Evolutionary conservation across 139 green algal species (phyloP).

Genomic region (Zygnema circumcarinatum): DNA sequence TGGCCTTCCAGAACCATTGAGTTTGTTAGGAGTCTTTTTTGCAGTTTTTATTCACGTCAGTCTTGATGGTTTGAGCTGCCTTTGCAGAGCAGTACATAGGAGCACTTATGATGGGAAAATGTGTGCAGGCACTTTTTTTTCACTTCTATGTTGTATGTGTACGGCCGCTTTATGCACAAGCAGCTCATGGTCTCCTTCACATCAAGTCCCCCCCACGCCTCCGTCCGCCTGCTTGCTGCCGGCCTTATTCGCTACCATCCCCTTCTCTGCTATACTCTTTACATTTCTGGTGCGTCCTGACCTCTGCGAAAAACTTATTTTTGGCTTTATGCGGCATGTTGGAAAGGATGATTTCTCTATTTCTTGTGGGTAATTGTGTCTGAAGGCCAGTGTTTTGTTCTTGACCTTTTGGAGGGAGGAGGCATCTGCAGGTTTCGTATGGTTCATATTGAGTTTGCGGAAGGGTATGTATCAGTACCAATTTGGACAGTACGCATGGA

Average conservation of each 20-base stretch:
- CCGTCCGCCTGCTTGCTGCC: slow-evolving; percentile 67
- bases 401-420: not conserved
- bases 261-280: slow-evolving; percentile 81
- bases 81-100: too few relatives aligned
- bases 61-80: too few relatives aligned
- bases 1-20: too few relatives aligned
- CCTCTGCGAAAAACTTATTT: too few relatives aligned
- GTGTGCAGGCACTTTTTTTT: slow-evolving; percentile 89
- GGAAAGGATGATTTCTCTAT: too few relatives aligned
- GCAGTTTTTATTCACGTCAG: too few relatives aligned
- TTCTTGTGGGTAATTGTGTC: too few relatives aligned
- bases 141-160: slow-evolving; percentile 89
- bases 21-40: too few relatives aligned
- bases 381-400: too few relatives aligned
- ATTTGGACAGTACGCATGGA: slow-evolving; percentile 98
- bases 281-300: slow-evolving; percentile 78
- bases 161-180: slow-evolving; percentile 89
- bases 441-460: slow-evolving; percentile 92
- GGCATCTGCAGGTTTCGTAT: slow-evolving; percentile 42
- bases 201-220: slow-evolving; percentile 61
- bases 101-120: too few relatives aligned
- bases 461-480: slow-evolving; percentile 90
- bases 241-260: slow-evolving; percentile 79
- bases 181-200: slow-evolving; percentile 74
- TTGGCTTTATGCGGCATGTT: too few relatives aligned